Evolutionary conservation across 208 protist species (phyloP).

Genomic region (Crithidia sp.): DNA sequence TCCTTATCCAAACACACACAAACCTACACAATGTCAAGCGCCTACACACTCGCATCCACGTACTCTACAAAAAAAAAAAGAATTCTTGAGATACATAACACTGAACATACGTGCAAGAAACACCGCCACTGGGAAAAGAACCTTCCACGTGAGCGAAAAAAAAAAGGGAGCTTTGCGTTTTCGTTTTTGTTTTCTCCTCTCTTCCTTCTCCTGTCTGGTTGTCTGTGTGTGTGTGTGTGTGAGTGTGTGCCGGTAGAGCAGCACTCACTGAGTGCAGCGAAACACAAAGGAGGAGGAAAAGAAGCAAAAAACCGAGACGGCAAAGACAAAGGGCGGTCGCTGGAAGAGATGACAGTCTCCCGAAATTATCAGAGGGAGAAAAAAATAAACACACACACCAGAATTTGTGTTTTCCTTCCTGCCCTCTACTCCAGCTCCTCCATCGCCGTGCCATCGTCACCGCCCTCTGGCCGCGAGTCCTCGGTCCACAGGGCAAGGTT

Average conservation of each 20-base stretch:
- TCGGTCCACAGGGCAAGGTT: conserved; percentile 99
- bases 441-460: conserved; percentile 86
- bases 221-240: too few relatives aligned
- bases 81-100: not conserved
- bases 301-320: conserved; percentile 3
- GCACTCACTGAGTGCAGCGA: not conserved
- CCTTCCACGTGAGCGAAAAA: too few relatives aligned
- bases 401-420: conserved; percentile 3
- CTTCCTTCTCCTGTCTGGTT: too few relatives aligned
- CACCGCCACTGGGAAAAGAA: too few relatives aligned
- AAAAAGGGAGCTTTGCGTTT: too few relatives aligned
- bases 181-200: too few relatives aligned
- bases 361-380: not conserved
- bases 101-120: too few relatives aligned
- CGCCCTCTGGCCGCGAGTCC: conserved; percentile 82
- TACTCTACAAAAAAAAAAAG: conserved; percentile 18
- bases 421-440: conserved; percentile 82
- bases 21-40: not conserved
- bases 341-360: not conserved
- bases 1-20: not conserved
- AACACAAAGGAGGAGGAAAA: conserved; percentile 19
- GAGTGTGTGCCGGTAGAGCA: too few relatives aligned
- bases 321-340: not conserved
- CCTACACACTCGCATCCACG: not conserved
- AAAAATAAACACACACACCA: not conserved